Conservation (phyloP, 805 yeast genomes). For the Blastobotrys robertii region DNA sequence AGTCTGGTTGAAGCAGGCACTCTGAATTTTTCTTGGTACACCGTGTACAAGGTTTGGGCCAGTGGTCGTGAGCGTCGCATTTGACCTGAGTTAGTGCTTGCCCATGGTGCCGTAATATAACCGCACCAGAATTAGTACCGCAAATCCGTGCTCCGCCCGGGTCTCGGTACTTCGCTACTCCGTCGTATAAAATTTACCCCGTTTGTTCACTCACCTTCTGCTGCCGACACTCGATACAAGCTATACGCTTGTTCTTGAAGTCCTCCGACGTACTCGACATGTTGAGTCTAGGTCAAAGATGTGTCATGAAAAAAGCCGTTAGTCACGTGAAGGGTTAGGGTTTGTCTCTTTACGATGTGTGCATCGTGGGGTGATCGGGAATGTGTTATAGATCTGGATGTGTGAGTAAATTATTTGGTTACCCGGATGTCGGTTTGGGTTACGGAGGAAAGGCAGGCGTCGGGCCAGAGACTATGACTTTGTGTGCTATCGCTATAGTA, state of each 20-base stretch:
- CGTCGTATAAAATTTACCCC: background rate
- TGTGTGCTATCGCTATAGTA: too few species aligned
- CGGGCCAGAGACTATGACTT: too few species aligned
- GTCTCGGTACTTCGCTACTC: background rate
- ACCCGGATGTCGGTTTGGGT: too few species aligned
- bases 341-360: too few species aligned
- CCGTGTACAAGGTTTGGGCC: constrained; percentile 74
- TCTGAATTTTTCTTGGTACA: constrained; percentile 60
- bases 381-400: too few species aligned
- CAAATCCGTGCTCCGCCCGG: background rate
- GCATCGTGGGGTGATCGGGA: too few species aligned
- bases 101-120: background rate
- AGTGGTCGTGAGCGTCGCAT: constrained; percentile 73
- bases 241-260: constrained; percentile 44
- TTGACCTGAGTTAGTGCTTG: constrained; percentile 34
- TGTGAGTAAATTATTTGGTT: too few species aligned
- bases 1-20: constrained; percentile 71
- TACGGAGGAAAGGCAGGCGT: too few species aligned
- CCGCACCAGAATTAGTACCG: background rate
- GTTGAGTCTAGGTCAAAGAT: too few species aligned
- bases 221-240: constrained; percentile 94
- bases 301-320: too few species aligned
- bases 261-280: too few species aligned
- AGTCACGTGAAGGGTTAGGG: too few species aligned
- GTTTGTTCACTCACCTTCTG: constrained; percentile 45